Percentiles rank a stretch among this genome's conserved stretches.
Evolutionary conservation across 805 yeast genomes (phyloP).

Genomic region (Maudiozyma turicensis): DNA sequence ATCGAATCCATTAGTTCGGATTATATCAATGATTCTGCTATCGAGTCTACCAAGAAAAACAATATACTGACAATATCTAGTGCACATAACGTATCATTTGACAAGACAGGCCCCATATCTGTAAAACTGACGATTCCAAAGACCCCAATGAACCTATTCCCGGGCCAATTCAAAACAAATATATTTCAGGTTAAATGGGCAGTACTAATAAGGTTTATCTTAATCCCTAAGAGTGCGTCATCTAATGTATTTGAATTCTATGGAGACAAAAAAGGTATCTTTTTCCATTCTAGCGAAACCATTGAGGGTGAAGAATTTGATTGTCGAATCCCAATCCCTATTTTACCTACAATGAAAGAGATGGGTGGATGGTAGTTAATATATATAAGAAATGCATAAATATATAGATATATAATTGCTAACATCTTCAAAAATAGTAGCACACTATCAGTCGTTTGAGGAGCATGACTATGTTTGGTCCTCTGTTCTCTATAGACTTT

Average conservation of each 20-base stretch:
- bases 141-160: constrained; percentile 29
- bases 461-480: too few species aligned
- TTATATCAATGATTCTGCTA: constrained; percentile 12
- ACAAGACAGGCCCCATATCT: constrained; percentile 19
- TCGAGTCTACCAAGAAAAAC: constrained; percentile 6
- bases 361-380: constrained; percentile 38
- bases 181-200: constrained; percentile 34
- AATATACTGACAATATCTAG: constrained; percentile 20
- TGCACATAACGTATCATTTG: constrained; percentile 26
- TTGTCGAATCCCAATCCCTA: constrained; percentile 36
- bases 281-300: constrained; percentile 27
- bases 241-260: constrained; percentile 17
- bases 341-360: constrained; percentile 38
- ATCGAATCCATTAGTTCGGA: constrained; percentile 30
- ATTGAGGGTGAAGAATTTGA: constrained; percentile 34
- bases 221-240: constrained; percentile 17
- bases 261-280: constrained; percentile 31
- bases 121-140: constrained; percentile 24
- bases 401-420: background rate
- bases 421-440: too few species aligned
- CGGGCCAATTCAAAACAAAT: constrained; percentile 34
- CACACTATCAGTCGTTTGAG: too few species aligned
- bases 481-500: too few species aligned
- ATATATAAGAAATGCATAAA: background rate
- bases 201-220: constrained; percentile 29